phyloP scores from a whole-genome alignment of 225 moss, liverwort and hornwort species.

The Pseudisothecium myosuroides region DNA sequence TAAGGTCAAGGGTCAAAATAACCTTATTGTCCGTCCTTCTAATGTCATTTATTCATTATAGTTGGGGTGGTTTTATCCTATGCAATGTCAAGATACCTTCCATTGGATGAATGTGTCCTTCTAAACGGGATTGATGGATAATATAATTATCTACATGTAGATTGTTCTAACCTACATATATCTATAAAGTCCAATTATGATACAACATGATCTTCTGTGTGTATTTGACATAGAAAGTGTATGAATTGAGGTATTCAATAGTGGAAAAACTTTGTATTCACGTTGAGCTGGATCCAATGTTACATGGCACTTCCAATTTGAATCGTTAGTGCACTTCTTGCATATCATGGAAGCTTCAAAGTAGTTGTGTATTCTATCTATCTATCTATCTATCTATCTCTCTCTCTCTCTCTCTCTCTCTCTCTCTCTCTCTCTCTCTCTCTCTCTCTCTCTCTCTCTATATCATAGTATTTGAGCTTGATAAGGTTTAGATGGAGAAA shows the following conservation, averaged over 20 bases:
- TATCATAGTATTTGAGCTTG: background rate
- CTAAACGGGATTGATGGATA: background rate
- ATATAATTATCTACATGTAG: background rate
- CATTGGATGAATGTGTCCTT: background rate
- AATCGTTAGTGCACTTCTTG: no score
- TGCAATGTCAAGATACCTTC: background rate
- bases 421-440: no score
- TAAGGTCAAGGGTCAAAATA: background rate
- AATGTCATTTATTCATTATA: background rate
- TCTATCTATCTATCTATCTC: no score
- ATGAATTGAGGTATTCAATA: background rate
- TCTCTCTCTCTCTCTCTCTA: no score
- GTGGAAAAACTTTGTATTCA: background rate
- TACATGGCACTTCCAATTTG: no score
- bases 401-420: no score
- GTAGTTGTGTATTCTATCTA: background rate
- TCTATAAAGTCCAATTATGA: background rate
- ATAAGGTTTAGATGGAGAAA: background rate
- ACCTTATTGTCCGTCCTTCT: background rate
- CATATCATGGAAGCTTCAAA: no score
- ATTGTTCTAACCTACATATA: background rate
- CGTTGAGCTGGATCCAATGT: background rate
- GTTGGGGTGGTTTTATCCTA: background rate
- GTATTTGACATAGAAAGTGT: background rate
- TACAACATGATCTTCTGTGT: background rate